phyloP scores from a whole-genome alignment of 768 basidiomycete genomes.

The Coprinopsis strossmayeri region DNA sequence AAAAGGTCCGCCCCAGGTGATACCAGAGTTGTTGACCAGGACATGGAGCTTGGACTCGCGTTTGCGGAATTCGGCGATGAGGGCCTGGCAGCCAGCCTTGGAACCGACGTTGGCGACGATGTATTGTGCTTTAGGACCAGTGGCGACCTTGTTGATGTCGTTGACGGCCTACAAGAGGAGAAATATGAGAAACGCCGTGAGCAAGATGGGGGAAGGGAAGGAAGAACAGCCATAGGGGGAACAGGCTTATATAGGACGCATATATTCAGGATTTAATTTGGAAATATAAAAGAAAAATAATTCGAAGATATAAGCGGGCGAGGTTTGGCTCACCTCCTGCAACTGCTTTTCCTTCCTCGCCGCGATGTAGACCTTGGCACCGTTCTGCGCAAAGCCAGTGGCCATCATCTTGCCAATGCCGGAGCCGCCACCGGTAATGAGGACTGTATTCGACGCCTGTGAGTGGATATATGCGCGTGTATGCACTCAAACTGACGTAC shows the following conservation, averaged over 20 bases:
- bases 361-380: constrained; percentile 86
- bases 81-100: constrained; percentile 72
- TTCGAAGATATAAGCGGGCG: background rate
- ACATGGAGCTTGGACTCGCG: constrained; percentile 72
- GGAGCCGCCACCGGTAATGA: constrained; percentile 79
- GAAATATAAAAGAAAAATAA: background rate
- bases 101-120: constrained; percentile 67
- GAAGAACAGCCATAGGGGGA: background rate
- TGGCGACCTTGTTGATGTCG: constrained; percentile 53
- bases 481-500: background rate
- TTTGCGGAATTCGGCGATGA: constrained; percentile 61
- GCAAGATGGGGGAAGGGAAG: background rate
- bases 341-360: constrained; percentile 76
- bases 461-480: background rate
- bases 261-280: background rate
- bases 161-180: constrained; percentile 34
- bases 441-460: constrained; percentile 32
- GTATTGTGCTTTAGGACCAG: constrained; percentile 58
- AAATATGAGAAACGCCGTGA: constrained; percentile 1
- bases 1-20: constrained; percentile 70
- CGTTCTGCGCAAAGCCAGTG: constrained; percentile 74
- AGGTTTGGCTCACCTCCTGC: constrained; percentile 46
- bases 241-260: background rate
- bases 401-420: constrained; percentile 87
- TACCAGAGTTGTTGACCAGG: constrained; percentile 80